These are phyloP conservation scores for Wickerhamiella shivajii DNA, from an alignment of 805 yeast species.

Conservation along the genomic window DNA sequence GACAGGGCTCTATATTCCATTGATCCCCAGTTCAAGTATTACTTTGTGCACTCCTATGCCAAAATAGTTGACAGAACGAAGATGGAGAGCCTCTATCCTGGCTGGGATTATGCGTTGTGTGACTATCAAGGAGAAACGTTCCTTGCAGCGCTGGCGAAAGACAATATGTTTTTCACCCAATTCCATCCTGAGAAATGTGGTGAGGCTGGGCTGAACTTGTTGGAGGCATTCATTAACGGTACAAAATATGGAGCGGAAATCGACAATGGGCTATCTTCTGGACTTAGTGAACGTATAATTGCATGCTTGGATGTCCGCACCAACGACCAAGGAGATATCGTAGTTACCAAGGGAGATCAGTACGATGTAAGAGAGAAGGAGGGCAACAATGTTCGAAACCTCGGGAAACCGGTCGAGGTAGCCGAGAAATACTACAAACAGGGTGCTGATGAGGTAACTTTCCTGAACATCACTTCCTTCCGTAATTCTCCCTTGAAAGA, in stretches of 20 bases:
- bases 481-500: conserved; percentile 86
- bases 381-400: conserved; percentile 53
- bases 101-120: conserved; percentile 65
- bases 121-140: conserved; percentile 67
- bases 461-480: conserved; percentile 88
- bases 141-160: conserved; percentile 65
- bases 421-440: conserved; percentile 82
- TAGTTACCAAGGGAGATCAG: conserved; percentile 97
- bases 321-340: conserved; percentile 87
- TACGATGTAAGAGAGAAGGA: conserved; percentile 84
- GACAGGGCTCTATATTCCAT: conserved; percentile 39
- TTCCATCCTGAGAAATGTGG: conserved; percentile 99
- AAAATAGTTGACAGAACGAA: conserved; percentile 26
- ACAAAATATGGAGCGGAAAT: conserved; percentile 20
- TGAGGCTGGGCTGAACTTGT: conserved; percentile 64
- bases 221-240: conserved; percentile 53
- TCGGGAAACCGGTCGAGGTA: conserved; percentile 92
- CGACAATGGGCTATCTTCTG: conserved; percentile 23
- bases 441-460: conserved; percentile 96
- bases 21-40: conserved; percentile 56
- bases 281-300: conserved; percentile 78
- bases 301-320: conserved; percentile 96
- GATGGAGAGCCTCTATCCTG: conserved; percentile 23
- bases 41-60: conserved; percentile 92
- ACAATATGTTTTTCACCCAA: conserved; percentile 84